Base-by-base conservation (phyloP, 176 grass and related monocot species). In the Themeda triandra region DNA sequence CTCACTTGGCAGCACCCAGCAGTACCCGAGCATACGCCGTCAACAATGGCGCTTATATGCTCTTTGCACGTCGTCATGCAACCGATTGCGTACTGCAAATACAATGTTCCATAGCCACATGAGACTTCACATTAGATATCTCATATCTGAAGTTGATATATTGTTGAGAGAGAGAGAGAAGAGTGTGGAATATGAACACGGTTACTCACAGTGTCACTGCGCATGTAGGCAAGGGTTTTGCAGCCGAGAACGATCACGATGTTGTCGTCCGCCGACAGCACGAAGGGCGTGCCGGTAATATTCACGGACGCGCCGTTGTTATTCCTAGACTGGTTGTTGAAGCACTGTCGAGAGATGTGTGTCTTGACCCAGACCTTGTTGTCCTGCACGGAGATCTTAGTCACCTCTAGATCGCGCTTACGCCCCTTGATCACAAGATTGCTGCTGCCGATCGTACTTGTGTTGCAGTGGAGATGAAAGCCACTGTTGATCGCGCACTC, bases 201-300 rank as follows among this genome's bases (percentile, higher is more conserved):
- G 37, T 44, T 44, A 44, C 63, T 78, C 69, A 78, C 83, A 13
- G 35, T 7, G 36, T 42, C 76, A 2, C 75, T 41, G 11, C 1
- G 5, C 66, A 71, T 62, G 66, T 86, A 86, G 23, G 51, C 75
- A 14, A 85, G 37, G 6, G 24, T 71, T 10, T 71, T 79, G 66
- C 83, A 79, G 1, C 83, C 83, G 27, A 78, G 28, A 21, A 85
- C 36, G 19, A 71, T 0, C 8, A 85, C 18, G 13, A 21, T 79
- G 37, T 85, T 79, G 4, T 71, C 45, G 2, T 12, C 65, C 1
- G 21, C 36, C 1, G 83, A 85, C 18, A 79, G 10, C 25, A 21
- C 29, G 75, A 42, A 79, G 6, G 65, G 1, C 1, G 25, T 8
- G 42, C 8, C 14, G 4, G 0, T 36, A 13, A 75, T 2, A 42